Evolutionary conservation across 2,329 filamentous ascomycete species (phyloP).

Genomic region (Pseudopithomyces maydicus): DNA sequence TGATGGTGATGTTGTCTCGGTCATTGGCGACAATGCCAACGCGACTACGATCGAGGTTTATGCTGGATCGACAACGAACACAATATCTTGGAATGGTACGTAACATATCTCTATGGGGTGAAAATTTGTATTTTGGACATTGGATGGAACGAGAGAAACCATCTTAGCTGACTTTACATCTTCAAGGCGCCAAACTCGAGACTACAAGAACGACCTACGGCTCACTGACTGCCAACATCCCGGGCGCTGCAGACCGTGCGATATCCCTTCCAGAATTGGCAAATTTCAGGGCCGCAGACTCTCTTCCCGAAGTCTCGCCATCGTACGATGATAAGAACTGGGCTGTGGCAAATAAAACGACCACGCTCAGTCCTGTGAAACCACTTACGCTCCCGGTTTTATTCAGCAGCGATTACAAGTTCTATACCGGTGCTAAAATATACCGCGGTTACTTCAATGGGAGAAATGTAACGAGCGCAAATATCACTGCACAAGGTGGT

Average conservation of each 20-base stretch:
- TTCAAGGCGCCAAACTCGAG: constrained; percentile 36
- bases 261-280: constrained; percentile 53
- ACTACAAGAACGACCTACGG: constrained; percentile 50
- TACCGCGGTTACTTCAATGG: constrained; percentile 60
- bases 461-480: constrained; percentile 47
- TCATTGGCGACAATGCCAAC: constrained; percentile 54
- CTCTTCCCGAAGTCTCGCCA: constrained; percentile 54
- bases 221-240: constrained; percentile 49
- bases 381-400: constrained; percentile 59
- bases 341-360: constrained; percentile 56
- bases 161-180: too few relatives aligned
- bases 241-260: constrained; percentile 45
- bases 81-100: constrained; percentile 53
- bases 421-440: constrained; percentile 57
- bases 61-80: constrained; percentile 31
- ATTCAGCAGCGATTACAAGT: constrained; percentile 61
- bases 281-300: constrained; percentile 57
- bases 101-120: too few relatives aligned
- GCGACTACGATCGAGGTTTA: constrained; percentile 50
- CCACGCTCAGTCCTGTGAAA: constrained; percentile 51
- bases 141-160: too few relatives aligned
- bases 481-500: constrained; percentile 58
- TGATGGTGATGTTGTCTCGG: constrained; percentile 46
- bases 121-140: too few relatives aligned
- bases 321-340: constrained; percentile 59